phyloP scores from a whole-genome alignment of 371 early-diverging fungal species.

The Mortierella polycephala region DNA sequence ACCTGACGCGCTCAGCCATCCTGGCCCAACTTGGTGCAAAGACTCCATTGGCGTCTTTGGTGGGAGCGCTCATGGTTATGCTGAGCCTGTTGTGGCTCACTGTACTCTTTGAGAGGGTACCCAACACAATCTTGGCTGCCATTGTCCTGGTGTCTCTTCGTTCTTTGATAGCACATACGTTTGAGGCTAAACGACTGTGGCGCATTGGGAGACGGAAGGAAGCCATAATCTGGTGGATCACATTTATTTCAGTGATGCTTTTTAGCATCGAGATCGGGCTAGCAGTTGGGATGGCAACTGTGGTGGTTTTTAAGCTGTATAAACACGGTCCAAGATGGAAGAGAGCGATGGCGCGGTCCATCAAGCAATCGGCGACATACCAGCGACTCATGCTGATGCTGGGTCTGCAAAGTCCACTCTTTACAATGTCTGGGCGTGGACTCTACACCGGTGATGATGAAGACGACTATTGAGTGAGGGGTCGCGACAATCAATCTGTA shows the following conservation, averaged over 20 bases:
- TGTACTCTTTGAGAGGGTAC: slow-evolving; percentile 57
- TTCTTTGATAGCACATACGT: slow-evolving; percentile 50
- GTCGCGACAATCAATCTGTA: too few relatives aligned
- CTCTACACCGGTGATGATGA: slow-evolving; percentile 42
- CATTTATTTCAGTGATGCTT: slow-evolving; percentile 43
- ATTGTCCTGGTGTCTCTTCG: slow-evolving; percentile 57
- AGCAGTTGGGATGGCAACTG: slow-evolving; percentile 36
- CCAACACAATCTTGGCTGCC: slow-evolving; percentile 55
- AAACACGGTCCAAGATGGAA: slow-evolving; percentile 31
- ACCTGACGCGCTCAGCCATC: slow-evolving; percentile 48
- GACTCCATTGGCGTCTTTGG: slow-evolving; percentile 52
- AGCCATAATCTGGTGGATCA: slow-evolving; percentile 33
- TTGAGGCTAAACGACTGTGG: slow-evolving; percentile 42
- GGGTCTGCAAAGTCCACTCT: slow-evolving; percentile 41
- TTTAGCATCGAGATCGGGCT: slow-evolving; percentile 53
- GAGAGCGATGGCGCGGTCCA: slow-evolving; percentile 6
- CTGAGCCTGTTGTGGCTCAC: slow-evolving; percentile 55
- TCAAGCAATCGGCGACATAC: slow-evolving; percentile 33
- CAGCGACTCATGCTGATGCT: slow-evolving; percentile 44
- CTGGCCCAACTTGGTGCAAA: slow-evolving; percentile 42
- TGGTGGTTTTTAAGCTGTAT: slow-evolving; percentile 31
- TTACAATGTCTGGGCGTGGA: slow-evolving; percentile 36
- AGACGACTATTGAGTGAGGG: slow-evolving; percentile 27
- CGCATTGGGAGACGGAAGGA: slow-evolving; percentile 38
- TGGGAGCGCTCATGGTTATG: slow-evolving; percentile 49